Evolutionary conservation across 345 rosid genomes (phyloP).

Genomic region (Linum tenue): DNA sequence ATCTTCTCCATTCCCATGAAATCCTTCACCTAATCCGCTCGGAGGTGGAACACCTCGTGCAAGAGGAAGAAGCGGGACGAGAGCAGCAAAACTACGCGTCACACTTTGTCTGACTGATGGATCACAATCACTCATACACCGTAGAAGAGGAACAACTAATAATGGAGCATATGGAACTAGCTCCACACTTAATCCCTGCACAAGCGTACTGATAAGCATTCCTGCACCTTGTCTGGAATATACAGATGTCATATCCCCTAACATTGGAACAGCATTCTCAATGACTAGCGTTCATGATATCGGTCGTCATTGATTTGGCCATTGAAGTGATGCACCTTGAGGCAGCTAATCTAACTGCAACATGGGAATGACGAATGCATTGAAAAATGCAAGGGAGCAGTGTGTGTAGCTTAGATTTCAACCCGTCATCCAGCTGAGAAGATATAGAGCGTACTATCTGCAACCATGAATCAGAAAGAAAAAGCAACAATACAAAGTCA

Average conservation of each 20-base stretch:
- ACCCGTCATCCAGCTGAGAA: constrained; percentile 53
- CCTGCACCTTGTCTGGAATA: constrained; percentile 96
- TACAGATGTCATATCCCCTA: constrained; percentile 72
- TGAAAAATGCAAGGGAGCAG: constrained; percentile 87
- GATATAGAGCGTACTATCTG: constrained; percentile 85
- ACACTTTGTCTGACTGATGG: constrained; percentile 91
- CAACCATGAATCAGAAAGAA: constrained; percentile 17
- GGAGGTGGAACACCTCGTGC: constrained; percentile 88
- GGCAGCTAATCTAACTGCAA: constrained; percentile 91
- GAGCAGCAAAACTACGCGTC: constrained; percentile 96
- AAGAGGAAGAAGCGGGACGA: constrained; percentile 94
- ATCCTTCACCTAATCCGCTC: constrained; percentile 49
- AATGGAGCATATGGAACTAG: constrained; percentile 85
- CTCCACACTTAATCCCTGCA: constrained; percentile 87
- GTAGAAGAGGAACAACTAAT: constrained; percentile 92
- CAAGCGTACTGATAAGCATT: constrained; percentile 90
- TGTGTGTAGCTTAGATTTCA: constrained; percentile 56
- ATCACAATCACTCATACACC: constrained; percentile 96
- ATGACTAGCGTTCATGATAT: constrained; percentile 84
- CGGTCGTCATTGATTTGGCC: constrained; percentile 77
- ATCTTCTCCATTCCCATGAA: constrained; percentile 74
- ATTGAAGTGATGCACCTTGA: constrained; percentile 89
- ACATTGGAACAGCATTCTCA: constrained; percentile 84
- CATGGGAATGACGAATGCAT: constrained; percentile 77
- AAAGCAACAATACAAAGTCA: neutral